Evolutionary conservation across 768 basidiomycete genomes (phyloP).

Genomic region (Russula virescens): DNA sequence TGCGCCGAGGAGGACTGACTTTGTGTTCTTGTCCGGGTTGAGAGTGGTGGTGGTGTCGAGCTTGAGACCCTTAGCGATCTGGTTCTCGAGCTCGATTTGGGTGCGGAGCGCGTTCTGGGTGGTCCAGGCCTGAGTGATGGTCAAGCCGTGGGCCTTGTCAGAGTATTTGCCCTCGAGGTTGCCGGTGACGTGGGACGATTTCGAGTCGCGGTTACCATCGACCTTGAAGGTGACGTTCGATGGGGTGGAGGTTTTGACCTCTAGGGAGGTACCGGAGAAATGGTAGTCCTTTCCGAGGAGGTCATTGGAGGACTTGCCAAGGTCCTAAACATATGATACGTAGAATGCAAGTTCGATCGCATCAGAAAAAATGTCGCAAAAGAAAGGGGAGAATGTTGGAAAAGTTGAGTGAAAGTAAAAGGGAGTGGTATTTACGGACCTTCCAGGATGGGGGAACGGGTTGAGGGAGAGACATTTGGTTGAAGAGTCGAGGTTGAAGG

Average conservation of each 20-base stretch:
- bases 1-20: constrained; percentile 76
- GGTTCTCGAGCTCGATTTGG: constrained; percentile 92
- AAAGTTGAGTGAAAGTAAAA: not conserved
- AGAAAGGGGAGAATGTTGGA: not conserved
- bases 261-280: constrained; percentile 63
- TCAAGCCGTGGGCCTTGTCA: constrained; percentile 88
- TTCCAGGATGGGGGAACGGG: constrained; percentile 98
- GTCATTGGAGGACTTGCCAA: constrained; percentile 97
- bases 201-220: constrained; percentile 72
- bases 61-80: constrained; percentile 96
- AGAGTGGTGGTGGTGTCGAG: constrained; percentile 82
- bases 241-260: constrained; percentile 86
- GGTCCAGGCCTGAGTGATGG: constrained; percentile 94
- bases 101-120: constrained; percentile 90
- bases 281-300: constrained; percentile 89
- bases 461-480: constrained; percentile 81
- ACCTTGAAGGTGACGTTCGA: constrained; percentile 94
- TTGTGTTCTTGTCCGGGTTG: constrained; percentile 79
- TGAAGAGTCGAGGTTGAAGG: not conserved
- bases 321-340: constrained; percentile 70
- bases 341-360: not conserved
- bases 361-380: not conserved
- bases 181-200: constrained; percentile 67
- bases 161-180: constrained; percentile 95
- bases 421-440: constrained; percentile 39